Evolutionary conservation across 257 asterid species (phyloP).

Genomic region (Ballota nigra): DNA sequence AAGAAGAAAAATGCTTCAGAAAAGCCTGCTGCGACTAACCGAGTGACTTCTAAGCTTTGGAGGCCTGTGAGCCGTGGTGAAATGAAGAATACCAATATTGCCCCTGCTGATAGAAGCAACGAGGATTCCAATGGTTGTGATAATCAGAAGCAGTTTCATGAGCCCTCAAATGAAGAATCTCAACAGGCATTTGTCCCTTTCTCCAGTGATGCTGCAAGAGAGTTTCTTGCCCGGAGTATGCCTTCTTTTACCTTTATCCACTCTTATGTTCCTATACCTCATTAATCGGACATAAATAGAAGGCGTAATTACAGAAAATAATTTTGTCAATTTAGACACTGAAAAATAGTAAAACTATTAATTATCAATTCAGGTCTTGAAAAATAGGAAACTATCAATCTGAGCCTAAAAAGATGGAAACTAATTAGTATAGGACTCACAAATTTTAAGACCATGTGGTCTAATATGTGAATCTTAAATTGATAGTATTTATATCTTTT

Average conservation of each 20-base stretch:
- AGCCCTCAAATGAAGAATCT: constrained; percentile 32
- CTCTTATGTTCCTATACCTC: background rate
- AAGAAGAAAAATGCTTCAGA: constrained; percentile 36
- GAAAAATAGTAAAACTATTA: too few relatives aligned
- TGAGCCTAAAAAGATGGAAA: too few relatives aligned
- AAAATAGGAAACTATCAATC: too few relatives aligned
- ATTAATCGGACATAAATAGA: background rate
- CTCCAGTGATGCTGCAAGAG: constrained; percentile 53
- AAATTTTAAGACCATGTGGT: too few relatives aligned
- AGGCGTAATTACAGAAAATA: background rate
- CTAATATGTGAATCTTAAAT: too few relatives aligned
- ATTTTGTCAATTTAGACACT: too few relatives aligned
- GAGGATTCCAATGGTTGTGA: constrained; percentile 35
- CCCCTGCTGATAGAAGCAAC: constrained; percentile 30
- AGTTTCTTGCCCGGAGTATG: constrained; percentile 74
- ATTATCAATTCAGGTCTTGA: too few relatives aligned
- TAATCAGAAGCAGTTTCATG: constrained; percentile 26
- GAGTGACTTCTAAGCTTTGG: constrained; percentile 42
- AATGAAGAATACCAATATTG: constrained; percentile 20
- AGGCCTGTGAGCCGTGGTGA: constrained; percentile 55
- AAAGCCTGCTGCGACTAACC: constrained; percentile 35
- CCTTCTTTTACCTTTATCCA: constrained; percentile 6
- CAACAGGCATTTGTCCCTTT: constrained; percentile 36
- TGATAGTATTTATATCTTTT: too few relatives aligned
- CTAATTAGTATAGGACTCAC: too few relatives aligned